Evolutionary conservation across 371 early-diverging fungal species (phyloP).

Genomic region (Cladochytrium tenue): DNA sequence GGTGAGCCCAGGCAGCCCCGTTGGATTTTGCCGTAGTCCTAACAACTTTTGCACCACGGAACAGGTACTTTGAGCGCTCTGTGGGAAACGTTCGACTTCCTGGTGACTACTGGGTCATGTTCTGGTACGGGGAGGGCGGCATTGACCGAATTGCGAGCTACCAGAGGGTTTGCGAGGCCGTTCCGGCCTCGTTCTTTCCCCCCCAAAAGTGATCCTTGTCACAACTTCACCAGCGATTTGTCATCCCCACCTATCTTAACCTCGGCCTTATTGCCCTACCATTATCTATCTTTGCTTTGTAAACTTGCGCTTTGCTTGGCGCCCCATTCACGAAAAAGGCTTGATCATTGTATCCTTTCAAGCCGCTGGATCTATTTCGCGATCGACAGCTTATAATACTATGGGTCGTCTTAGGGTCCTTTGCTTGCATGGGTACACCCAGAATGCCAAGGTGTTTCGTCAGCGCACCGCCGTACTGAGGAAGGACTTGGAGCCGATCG

Average conservation of each 20-base stretch:
- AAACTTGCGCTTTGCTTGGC: too few species aligned
- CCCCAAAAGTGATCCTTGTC: too few species aligned
- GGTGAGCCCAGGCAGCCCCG: constrained; percentile 42
- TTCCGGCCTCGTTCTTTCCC: constrained; percentile 47
- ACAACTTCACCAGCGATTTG: too few species aligned
- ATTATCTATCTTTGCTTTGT: too few species aligned
- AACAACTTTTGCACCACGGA: background rate
- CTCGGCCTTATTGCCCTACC: too few species aligned
- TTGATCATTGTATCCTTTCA: too few species aligned
- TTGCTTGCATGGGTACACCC: constrained; percentile 77
- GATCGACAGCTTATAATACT: too few species aligned
- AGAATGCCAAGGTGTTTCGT: constrained; percentile 68
- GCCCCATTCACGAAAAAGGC: too few species aligned
- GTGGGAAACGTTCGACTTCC: constrained; percentile 69
- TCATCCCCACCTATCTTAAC: too few species aligned
- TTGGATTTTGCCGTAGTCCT: background rate
- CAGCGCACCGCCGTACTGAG: constrained; percentile 70
- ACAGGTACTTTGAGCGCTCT: constrained; percentile 80
- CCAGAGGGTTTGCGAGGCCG: constrained; percentile 40
- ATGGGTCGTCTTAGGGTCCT: constrained; percentile 59
- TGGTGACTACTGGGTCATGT: constrained; percentile 73
- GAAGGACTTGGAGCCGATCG: constrained; percentile 41
- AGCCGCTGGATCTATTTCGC: too few species aligned
- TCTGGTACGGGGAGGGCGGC: constrained; percentile 72
- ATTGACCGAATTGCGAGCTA: constrained; percentile 39